phyloP scores from a whole-genome alignment of 73 alveolate genomes.

The Urostyla sp. region DNA sequence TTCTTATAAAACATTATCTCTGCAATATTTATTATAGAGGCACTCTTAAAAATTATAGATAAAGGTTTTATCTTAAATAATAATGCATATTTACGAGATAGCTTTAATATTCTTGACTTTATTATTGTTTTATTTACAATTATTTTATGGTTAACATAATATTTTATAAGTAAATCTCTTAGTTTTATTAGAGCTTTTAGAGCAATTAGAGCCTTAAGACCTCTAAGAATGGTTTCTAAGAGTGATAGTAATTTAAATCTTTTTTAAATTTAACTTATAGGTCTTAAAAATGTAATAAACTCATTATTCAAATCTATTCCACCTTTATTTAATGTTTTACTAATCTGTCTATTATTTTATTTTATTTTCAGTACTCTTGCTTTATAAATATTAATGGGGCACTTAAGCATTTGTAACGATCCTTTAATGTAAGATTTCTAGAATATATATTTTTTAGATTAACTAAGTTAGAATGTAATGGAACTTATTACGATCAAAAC shows the following conservation, averaged over 20 bases:
- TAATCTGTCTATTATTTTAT: conserved; percentile 69
- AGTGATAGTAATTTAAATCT: too few species aligned
- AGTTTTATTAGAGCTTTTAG: conserved; percentile 52
- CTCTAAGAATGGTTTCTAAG: conserved; percentile 73
- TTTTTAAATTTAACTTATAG: too few species aligned
- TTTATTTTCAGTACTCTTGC: conserved; percentile 73
- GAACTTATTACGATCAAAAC: conserved; percentile 6
- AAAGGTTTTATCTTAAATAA: conserved; percentile 37
- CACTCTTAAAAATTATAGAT: conserved; percentile 22
- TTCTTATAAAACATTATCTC: neutral
- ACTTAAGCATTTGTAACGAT: conserved; percentile 25
- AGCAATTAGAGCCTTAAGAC: conserved; percentile 77
- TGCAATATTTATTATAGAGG: conserved; percentile 27
- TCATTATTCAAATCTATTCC: conserved; percentile 66
- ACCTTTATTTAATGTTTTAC: conserved; percentile 65
- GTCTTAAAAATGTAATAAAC: conserved; percentile 66
- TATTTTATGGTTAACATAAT: neutral
- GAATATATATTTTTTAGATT: too few species aligned
- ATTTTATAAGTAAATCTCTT: neutral
- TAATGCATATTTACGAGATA: conserved; percentile 38
- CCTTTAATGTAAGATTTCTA: neutral
- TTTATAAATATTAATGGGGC: conserved; percentile 71
- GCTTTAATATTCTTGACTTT: conserved; percentile 62
- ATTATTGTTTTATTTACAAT: conserved; percentile 14
- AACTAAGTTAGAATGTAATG: conserved; percentile 44